These are phyloP conservation scores for Apiospora malaysiana DNA, from an alignment of 2,329 filamentous ascomycete genomes.

Conservation along the genomic window DNA sequence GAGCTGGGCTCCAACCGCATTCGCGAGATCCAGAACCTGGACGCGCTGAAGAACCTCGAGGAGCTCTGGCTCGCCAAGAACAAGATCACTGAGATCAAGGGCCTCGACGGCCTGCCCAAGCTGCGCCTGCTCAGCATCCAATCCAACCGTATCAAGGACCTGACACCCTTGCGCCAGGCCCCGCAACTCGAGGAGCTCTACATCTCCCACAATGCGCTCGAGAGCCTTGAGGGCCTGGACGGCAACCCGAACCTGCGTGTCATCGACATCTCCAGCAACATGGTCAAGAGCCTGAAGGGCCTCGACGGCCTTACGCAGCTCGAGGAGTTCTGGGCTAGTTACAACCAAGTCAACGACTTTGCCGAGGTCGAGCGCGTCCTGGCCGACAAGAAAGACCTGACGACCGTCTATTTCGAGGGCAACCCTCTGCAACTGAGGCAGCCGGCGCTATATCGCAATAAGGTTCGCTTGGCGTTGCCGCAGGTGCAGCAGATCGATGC, in stretches of 20 bases:
- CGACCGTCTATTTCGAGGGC: conserved; percentile 95
- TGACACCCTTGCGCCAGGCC: conserved; percentile 77
- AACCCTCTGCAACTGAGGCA: conserved; percentile 83
- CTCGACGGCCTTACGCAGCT: conserved; percentile 72
- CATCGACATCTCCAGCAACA: conserved; percentile 90
- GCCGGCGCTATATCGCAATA: conserved; percentile 91
- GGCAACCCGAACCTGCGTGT: conserved; percentile 71
- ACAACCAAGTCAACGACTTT: conserved; percentile 82
- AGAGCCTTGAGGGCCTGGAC: conserved; percentile 75
- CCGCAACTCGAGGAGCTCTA: conserved; percentile 89
- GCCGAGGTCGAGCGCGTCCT: conserved; percentile 81
- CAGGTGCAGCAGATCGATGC: conserved; percentile 95
- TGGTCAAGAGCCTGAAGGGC: conserved; percentile 75
- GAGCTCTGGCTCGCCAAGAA: conserved; percentile 96
- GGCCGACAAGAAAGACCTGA: conserved; percentile 77
- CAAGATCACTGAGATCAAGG: conserved; percentile 85
- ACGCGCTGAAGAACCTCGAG: conserved; percentile 77
- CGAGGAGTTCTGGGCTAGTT: conserved; percentile 94
- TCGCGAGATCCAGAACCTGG: conserved; percentile 84
- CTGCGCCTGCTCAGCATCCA: conserved; percentile 92
- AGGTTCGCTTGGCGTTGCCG: conserved; percentile 85
- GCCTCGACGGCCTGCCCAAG: conserved; percentile 76
- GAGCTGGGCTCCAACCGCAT: conserved; percentile 94
- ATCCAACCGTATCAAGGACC: conserved; percentile 85
- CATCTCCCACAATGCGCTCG: conserved; percentile 92